Evolutionary conservation across 1,284 basidiomycete genomes (phyloP), one percentile per base, ranked within the genome.

Genomic region (Inonotus hispidus): DNA sequence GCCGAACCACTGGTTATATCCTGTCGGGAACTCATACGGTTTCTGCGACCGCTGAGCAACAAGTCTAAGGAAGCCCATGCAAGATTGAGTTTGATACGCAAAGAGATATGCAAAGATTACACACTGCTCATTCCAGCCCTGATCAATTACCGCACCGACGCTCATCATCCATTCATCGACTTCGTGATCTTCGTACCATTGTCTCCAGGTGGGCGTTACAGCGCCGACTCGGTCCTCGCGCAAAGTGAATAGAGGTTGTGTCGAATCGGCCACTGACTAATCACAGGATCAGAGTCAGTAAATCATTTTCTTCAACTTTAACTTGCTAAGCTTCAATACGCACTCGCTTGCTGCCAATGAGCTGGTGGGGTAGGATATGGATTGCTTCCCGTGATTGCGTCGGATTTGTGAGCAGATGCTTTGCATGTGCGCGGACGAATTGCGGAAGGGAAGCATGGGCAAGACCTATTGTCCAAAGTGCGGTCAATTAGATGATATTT

Each of bases 21-120:
- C 97, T 52, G 93, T 93, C 0, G 97, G 93, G 78, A 99, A 98
- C 75, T 99, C 97, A 77, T 95, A 99, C 67, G 82, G 88, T 68
- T 79, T 82, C 50, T 75, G 71, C 21, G 80, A 80, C 50, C 82
- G 80, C 60, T 77, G 73, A 16, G 79, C 76, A 59, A 84, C 82
- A 59, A 73, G 73, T 66, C 87, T 87, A 63, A 21, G 37, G 41
- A 50, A 19, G 19, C 43, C 6, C 32, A 45, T 65, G 47, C 38
- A 25, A 59, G 29, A 52, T 27, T 60, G 47, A 59, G 56, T 1
- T 29, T n/a, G 19, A n/a, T n/a, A 14, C 14, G 16, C n/a, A 39
- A 60, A 29, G 38, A 35, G 59, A 19, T 53, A 52, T 55, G 1
- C 1, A 10, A 56, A 23, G 43, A 35, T 45, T 41, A 69, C 84